Conservation (phyloP, 306 rosid genomes). For the Vigna reflexopilosa region DNA sequence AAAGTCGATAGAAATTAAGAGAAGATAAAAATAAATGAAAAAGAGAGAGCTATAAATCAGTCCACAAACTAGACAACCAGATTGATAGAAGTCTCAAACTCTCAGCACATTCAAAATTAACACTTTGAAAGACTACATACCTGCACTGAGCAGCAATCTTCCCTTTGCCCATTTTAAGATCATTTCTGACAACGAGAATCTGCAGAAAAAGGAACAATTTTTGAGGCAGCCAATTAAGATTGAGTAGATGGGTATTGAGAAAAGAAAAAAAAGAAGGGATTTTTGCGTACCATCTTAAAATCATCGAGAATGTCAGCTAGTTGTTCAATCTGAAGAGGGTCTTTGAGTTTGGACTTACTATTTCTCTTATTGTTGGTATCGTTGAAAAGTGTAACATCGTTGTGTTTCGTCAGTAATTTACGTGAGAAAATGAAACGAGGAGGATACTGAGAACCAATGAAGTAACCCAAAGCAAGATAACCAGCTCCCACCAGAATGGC, state of each 20-base stretch:
- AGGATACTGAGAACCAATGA: slow-evolving; percentile 71
- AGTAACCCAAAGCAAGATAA: slow-evolving; percentile 87
- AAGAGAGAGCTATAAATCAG: slow-evolving; percentile 4
- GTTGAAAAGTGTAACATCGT: slow-evolving; percentile 39
- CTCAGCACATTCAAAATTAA: slow-evolving; percentile 5
- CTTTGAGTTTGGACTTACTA: slow-evolving; percentile 62
- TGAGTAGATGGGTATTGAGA: slow-evolving; percentile 12
- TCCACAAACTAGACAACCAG: background rate
- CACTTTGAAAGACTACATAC: slow-evolving; percentile 41
- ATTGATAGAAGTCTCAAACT: background rate
- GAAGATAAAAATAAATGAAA: slow-evolving; percentile 21
- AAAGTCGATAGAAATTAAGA: background rate
- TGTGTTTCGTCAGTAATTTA: slow-evolving; percentile 43
- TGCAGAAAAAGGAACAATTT: slow-evolving; percentile 41
- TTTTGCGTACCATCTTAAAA: slow-evolving; percentile 79
- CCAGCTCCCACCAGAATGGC: slow-evolving; percentile 86
- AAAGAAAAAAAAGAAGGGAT: background rate
- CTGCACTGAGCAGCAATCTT: slow-evolving; percentile 99
- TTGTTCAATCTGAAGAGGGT: slow-evolving; percentile 73
- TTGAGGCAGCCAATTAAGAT: background rate
- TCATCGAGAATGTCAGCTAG: slow-evolving; percentile 77
- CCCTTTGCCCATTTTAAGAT: slow-evolving; percentile 99
- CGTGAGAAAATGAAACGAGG: slow-evolving; percentile 52
- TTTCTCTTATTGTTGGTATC: slow-evolving; percentile 30
- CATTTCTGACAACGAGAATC: slow-evolving; percentile 93